Conservation (phyloP, 805 yeast genomes). For the Kazachstania martiniae region DNA sequence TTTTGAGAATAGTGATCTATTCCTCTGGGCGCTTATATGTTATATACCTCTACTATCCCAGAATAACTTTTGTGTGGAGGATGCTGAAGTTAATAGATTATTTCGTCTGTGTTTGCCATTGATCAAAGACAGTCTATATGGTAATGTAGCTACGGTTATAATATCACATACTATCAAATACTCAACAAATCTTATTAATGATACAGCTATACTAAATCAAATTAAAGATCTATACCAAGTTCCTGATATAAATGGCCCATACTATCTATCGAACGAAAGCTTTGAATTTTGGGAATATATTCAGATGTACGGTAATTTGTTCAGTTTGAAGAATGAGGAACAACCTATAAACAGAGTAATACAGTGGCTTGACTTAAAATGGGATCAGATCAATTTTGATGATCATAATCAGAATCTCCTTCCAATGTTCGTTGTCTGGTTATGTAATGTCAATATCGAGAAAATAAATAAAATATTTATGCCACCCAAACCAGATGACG, state of each 20-base stretch:
- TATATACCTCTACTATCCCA: constrained; percentile 17
- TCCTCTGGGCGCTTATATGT: constrained; percentile 14
- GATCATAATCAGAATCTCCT: constrained; percentile 14
- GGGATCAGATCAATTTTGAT: constrained; percentile 25
- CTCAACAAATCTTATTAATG: constrained; percentile 18
- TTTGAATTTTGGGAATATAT: constrained; percentile 44
- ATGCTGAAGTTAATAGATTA: constrained; percentile 12
- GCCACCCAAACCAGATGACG: no score
- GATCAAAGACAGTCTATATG: constrained; percentile 16
- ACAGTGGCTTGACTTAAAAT: constrained; percentile 43
- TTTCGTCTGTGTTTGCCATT: constrained; percentile 28
- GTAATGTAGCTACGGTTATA: constrained; percentile 19
- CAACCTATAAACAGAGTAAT: constrained; percentile 27
- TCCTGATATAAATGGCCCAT: constrained; percentile 55
- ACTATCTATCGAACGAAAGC: constrained; percentile 34
- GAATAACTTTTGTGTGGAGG: constrained; percentile 1
- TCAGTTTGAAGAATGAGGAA: constrained; percentile 24
- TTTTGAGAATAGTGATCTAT: constrained; percentile 10
- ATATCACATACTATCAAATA: constrained; percentile 14
- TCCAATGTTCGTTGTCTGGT: constrained; percentile 35
- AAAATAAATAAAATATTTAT: no score
- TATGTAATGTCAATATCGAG: constrained; percentile 20
- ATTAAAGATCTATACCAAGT: constrained; percentile 41
- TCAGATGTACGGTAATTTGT: constrained; percentile 28
- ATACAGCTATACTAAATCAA: constrained; percentile 34